phyloP scores from a whole-genome alignment of 2,329 filamentous ascomycete genomes.

The Hypoxylon sp. region DNA sequence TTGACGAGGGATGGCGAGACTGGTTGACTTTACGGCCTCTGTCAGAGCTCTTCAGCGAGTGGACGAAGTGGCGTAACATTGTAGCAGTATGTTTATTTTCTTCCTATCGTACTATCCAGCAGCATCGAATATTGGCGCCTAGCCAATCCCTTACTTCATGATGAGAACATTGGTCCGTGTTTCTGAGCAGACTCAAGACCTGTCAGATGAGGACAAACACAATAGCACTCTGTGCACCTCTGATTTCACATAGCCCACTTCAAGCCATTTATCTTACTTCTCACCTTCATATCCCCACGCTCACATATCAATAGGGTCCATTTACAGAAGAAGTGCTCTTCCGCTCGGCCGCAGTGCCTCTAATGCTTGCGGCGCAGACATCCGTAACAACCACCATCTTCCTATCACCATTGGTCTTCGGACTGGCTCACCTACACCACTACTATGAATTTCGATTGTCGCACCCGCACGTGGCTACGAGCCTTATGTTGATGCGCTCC shows the following conservation, averaged over 20 bases:
- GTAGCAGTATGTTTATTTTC: slow-evolving; percentile 76
- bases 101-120: background rate
- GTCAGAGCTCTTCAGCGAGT: slow-evolving; percentile 75
- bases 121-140: slow-evolving; percentile 3
- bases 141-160: slow-evolving; percentile 59
- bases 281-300: slow-evolving; percentile 1
- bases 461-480: slow-evolving; percentile 77
- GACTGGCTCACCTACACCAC: slow-evolving; percentile 93
- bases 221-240: slow-evolving; percentile 56
- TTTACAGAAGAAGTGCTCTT: slow-evolving; percentile 95
- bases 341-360: slow-evolving; percentile 85
- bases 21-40: slow-evolving; percentile 73
- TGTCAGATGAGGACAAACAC: slow-evolving; percentile 55
- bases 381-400: slow-evolving; percentile 76
- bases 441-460: slow-evolving; percentile 94
- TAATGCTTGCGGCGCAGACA: slow-evolving; percentile 80
- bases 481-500: slow-evolving; percentile 79
- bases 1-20: slow-evolving; percentile 78
- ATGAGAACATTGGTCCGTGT: slow-evolving; percentile 88
- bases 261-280: slow-evolving; percentile 12
- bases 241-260: slow-evolving; percentile 17
- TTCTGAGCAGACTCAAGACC: slow-evolving; percentile 73
- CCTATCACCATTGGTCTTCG: slow-evolving; percentile 89
- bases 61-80: slow-evolving; percentile 88
- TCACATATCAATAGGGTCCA: slow-evolving; percentile 72